Evolutionary conservation across 805 yeast genomes (phyloP), one percentile per base, ranked within the genome.

Genomic region (Tetrapisispora taiwanensis): DNA sequence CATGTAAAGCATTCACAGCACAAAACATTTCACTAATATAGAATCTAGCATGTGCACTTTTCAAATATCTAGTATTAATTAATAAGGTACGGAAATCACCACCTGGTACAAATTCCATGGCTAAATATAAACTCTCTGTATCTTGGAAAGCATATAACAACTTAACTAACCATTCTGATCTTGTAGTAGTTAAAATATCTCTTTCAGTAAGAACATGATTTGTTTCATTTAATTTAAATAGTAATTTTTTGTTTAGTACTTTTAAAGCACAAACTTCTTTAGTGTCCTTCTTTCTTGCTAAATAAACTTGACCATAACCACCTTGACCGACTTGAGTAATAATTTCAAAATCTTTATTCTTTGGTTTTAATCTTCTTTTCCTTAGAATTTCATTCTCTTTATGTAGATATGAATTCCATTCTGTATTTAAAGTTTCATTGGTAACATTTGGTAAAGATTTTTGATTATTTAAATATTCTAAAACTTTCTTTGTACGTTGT

Each of bases 91-190:
- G 80, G 70, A 86, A 92, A 62, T 92, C 99, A 43, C 99, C 99
- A 47, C 99, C 99, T 8, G 99, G 97, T n/a, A 92, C 98, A 64
- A 85, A 92, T 63, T 92, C 98, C 99, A 92, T 92, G 2, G 98
- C 98, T 58, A 92, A 71, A 55, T 86, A 92, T 27, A 92, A 84
- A 58, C 84, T 84, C 49, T 84, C 89, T 0, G 81, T 65, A 65
- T 92, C 97, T 64, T 92, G 99, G 68, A 92, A 92, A 2, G 97
- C 96, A 62, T 92, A 92, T 46, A 87, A 72, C 41, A 92, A 71
- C 65, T 88, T 88, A 34, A 92, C 98, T 32, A 92, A 71, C 99
- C 99, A 92, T 48, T 88, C 95, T 41, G 90, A 79, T 62, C 96
- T 75, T 2, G 97, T 87, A 32, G 92, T 90, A n/a, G 97, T 90